phyloP scores from a whole-genome alignment of 192 early-diverging fungal species.

The Podochytrium sp. region DNA sequence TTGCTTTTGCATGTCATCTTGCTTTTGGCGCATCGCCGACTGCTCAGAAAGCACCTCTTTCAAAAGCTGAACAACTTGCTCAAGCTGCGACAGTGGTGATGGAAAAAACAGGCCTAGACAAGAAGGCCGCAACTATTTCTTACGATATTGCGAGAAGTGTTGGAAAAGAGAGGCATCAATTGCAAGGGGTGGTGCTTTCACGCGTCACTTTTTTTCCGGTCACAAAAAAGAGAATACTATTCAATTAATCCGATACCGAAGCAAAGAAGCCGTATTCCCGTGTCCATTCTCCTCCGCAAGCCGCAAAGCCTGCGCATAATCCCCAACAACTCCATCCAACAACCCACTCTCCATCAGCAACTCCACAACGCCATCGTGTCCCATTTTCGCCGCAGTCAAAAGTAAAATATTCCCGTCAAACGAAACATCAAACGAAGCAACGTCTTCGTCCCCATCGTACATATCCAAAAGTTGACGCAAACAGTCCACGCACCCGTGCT shows the following conservation, averaged over 20 bases:
- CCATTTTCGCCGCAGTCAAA: background rate
- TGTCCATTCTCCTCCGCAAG: background rate
- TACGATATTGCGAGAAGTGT: no score
- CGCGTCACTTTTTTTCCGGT: background rate
- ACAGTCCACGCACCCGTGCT: background rate
- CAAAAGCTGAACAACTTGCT: no score
- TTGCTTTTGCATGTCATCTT: no score
- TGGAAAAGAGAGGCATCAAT: no score
- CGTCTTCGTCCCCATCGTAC: no score
- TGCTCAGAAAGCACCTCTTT: no score
- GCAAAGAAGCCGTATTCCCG: background rate
- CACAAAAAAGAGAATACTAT: background rate
- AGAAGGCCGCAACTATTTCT: no score
- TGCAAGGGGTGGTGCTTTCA: no score
- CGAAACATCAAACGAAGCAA: no score
- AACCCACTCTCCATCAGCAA: background rate
- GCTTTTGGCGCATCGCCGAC: no score
- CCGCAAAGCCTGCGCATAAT: background rate
- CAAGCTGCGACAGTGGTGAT: no score
- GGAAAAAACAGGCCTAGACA: no score
- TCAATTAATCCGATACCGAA: background rate
- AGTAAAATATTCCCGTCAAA: background rate
- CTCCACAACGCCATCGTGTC: background rate
- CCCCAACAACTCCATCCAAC: background rate
- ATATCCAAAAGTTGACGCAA: background rate